phyloP scores from a whole-genome alignment of 176 grass and related monocot genomes.

The Cenchrus purpureus region DNA sequence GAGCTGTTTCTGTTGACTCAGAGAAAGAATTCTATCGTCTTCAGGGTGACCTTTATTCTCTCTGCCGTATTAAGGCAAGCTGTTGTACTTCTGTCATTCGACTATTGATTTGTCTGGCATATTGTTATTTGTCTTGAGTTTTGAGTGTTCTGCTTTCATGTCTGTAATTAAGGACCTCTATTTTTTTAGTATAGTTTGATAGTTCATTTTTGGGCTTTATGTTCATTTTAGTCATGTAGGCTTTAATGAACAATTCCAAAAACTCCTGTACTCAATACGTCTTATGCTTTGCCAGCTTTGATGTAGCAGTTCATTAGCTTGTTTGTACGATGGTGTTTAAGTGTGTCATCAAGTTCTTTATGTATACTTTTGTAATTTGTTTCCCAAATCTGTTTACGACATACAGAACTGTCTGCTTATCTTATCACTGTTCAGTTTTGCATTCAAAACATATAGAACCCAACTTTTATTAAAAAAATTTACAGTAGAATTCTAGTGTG shows the following conservation, averaged over 20 bases:
- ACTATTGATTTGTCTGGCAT: not conserved
- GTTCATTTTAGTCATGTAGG: not conserved
- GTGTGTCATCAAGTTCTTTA: constrained; percentile 14
- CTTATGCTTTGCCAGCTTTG: constrained; percentile 10
- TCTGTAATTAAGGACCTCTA: constrained; percentile 7
- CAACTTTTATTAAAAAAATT: constrained; percentile 4
- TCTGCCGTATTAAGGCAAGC: constrained; percentile 83
- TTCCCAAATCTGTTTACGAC: constrained; percentile 11
- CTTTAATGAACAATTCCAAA: constrained; percentile 15
- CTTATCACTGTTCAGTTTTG: constrained; percentile 20
- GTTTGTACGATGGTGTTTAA: constrained; percentile 10
- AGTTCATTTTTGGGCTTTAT: constrained; percentile 19
- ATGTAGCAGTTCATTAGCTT: constrained; percentile 15
- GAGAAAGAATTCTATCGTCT: constrained; percentile 95
- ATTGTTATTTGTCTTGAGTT: constrained; percentile 24
- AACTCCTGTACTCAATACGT: not conserved
- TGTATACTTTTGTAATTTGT: constrained; percentile 39
- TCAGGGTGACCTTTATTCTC: constrained; percentile 94
- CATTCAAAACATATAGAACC: too few relatives aligned
- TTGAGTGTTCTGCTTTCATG: not conserved
- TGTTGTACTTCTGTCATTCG: constrained; percentile 29
- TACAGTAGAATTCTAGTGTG: not conserved
- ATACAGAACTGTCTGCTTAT: constrained; percentile 18
- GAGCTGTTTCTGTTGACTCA: constrained; percentile 66
- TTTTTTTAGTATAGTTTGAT: not conserved